A percentile compares a stretch with the other conserved stretches of the same genome.
These are phyloP conservation scores for Grosmannia huntii DNA, from an alignment of 2,329 filamentous ascomycete genomes.

Conservation along the genomic window DNA sequence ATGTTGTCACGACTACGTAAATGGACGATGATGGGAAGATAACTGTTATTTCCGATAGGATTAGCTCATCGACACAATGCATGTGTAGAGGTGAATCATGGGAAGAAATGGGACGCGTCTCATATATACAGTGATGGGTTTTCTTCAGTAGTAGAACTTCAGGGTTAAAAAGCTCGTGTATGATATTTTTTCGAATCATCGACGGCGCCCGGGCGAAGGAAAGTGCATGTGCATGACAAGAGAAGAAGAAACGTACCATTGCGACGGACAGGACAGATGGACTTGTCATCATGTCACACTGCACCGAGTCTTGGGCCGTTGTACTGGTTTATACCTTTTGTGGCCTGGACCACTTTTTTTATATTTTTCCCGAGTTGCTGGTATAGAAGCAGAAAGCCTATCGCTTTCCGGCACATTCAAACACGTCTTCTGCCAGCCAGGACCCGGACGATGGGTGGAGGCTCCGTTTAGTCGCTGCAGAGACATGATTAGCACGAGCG, in stretches of 20 bases:
- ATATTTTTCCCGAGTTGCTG: neutral
- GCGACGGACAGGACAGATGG: neutral
- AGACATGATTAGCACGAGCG: neutral
- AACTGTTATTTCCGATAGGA: neutral
- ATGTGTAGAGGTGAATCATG: neutral
- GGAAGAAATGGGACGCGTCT: constrained; percentile 23
- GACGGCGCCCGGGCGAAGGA: constrained; percentile 17
- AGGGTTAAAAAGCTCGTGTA: constrained; percentile 57
- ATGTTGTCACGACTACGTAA: too few relatives aligned
- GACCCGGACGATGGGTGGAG: neutral
- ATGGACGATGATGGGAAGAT: neutral
- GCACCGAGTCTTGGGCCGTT: neutral
- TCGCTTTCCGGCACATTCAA: neutral
- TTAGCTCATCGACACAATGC: neutral
- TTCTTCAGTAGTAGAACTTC: constrained; percentile 46
- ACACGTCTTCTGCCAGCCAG: neutral
- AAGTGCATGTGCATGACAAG: constrained; percentile 4
- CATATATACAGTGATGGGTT: constrained; percentile 45
- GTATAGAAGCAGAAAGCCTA: neutral
- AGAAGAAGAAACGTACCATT: constrained; percentile 31
- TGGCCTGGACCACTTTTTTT: neutral
- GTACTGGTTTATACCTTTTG: neutral
- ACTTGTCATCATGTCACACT: neutral
- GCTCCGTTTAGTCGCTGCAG: constrained; percentile 9
- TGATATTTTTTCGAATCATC: constrained; percentile 42